Evolutionary conservation across 1,284 basidiomycete genomes (phyloP).

Genomic region (Fistulinella cinereoalba): DNA sequence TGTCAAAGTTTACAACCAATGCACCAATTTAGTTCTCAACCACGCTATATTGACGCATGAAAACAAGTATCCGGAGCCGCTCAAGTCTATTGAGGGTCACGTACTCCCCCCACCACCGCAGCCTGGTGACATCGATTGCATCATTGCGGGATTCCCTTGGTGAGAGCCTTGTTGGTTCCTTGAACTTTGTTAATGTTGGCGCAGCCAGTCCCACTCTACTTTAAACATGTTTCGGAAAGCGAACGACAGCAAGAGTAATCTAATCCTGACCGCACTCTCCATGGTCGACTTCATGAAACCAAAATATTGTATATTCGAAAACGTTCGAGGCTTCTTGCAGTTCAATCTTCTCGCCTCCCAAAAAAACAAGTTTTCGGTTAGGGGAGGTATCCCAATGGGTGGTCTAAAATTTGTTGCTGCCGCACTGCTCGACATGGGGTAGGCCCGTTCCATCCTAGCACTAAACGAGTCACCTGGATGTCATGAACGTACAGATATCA

Average conservation of each 20-base stretch:
- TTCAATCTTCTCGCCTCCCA: constrained; percentile 55
- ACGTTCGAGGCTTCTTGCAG: constrained; percentile 65
- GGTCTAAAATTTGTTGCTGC: constrained; percentile 63
- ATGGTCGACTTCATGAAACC: constrained; percentile 63
- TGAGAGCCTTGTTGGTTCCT: constrained; percentile 21
- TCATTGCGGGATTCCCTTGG: constrained; percentile 75
- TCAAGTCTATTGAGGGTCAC: constrained; percentile 38
- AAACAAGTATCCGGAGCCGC: constrained; percentile 37
- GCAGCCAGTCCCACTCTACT: constrained; percentile 54
- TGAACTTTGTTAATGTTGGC: neutral
- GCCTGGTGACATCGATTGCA: constrained; percentile 54
- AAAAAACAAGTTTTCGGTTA: constrained; percentile 43
- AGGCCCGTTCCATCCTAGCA: constrained; percentile 15
- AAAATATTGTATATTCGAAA: constrained; percentile 65
- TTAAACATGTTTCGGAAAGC: constrained; percentile 55
- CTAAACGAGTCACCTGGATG: neutral
- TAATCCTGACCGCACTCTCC: constrained; percentile 58
- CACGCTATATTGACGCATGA: constrained; percentile 50
- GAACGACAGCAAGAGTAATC: constrained; percentile 52
- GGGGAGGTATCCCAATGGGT: constrained; percentile 63
- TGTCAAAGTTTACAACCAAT: constrained; percentile 52
- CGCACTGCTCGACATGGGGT: constrained; percentile 62
- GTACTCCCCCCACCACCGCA: constrained; percentile 43
- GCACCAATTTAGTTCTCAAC: constrained; percentile 57
- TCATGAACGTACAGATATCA: constrained; percentile 54